Evolutionary conservation across 2,329 filamentous ascomycete genomes (phyloP).

Genomic region (Colletotrichum karsti): DNA sequence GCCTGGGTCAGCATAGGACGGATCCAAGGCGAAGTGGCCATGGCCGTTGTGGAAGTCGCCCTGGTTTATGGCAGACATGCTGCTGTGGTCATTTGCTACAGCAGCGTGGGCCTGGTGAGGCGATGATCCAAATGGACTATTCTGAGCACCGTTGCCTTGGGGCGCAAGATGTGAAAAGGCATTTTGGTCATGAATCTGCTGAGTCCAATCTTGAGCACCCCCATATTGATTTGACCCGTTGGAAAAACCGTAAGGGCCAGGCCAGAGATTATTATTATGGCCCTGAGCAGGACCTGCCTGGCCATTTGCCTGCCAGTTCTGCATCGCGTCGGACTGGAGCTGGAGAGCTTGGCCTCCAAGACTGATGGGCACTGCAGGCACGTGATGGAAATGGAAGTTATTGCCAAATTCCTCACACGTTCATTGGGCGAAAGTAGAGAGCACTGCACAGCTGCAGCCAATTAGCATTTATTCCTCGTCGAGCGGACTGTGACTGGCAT

Average conservation of each 20-base stretch:
- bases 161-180: conserved; percentile 45
- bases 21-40: conserved; percentile 20
- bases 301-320: conserved; percentile 30
- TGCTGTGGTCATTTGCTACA: conserved; percentile 14
- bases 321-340: conserved; percentile 18
- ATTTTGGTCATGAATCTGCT: conserved; percentile 43
- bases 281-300: conserved; percentile 25
- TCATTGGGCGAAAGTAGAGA: conserved; percentile 11
- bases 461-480: conserved; percentile 20
- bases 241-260: conserved; percentile 10
- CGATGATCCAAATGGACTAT: conserved; percentile 17
- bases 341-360: background rate
- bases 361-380: background rate
- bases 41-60: conserved; percentile 20
- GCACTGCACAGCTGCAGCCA: conserved; percentile 22
- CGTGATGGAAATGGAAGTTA: conserved; percentile 10
- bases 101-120: conserved; percentile 26
- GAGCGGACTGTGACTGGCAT: conserved; percentile 7
- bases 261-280: conserved; percentile 29
- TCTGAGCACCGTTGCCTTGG: conserved; percentile 40
- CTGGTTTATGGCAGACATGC: conserved; percentile 19
- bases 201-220: conserved; percentile 47
- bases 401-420: conserved; percentile 14
- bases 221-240: conserved; percentile 42
- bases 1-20: conserved; percentile 38